phyloP scores from a whole-genome alignment of 345 rosid species.

The Psidium guajava region DNA sequence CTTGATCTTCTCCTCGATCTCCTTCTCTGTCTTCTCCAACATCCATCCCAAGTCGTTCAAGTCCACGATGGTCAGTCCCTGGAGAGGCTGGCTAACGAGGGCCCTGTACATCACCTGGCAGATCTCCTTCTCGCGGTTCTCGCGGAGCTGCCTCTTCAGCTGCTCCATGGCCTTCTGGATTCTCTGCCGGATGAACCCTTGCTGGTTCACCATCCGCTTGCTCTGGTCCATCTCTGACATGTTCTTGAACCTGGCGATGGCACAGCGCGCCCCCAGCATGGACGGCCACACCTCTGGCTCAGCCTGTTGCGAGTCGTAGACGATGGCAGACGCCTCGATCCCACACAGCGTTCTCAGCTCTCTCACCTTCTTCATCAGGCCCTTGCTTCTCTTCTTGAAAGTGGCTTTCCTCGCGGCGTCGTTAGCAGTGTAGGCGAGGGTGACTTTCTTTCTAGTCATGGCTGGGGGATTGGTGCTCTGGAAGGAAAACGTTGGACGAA shows the following conservation, averaged over 20 bases:
- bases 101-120: conserved; percentile 2
- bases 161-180: conserved; percentile 19
- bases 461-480: not conserved
- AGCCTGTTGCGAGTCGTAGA: conserved; percentile 6
- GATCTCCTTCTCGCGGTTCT: conserved; percentile 16
- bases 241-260: conserved; percentile 4
- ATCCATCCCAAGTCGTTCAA: conserved; percentile 7
- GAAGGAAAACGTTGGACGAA: not conserved
- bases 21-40: not conserved
- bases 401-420: conserved; percentile 9
- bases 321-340: conserved; percentile 8
- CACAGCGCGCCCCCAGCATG: conserved; percentile 3
- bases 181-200: conserved; percentile 18
- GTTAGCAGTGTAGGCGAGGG: conserved; percentile 1
- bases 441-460: conserved; percentile 16
- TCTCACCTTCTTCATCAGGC: conserved; percentile 10
- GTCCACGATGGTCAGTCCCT: conserved; percentile 3
- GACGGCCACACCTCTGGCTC: conserved; percentile 40
- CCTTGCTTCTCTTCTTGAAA: conserved; percentile 17
- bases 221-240: conserved; percentile 32
- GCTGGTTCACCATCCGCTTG: conserved; percentile 41
- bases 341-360: conserved; percentile 15
- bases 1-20: not conserved
- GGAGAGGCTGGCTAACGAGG: not conserved
- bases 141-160: conserved; percentile 15